Conservation (phyloP, 495 filamentous ascomycete species). For the Penicillium coffeae region DNA sequence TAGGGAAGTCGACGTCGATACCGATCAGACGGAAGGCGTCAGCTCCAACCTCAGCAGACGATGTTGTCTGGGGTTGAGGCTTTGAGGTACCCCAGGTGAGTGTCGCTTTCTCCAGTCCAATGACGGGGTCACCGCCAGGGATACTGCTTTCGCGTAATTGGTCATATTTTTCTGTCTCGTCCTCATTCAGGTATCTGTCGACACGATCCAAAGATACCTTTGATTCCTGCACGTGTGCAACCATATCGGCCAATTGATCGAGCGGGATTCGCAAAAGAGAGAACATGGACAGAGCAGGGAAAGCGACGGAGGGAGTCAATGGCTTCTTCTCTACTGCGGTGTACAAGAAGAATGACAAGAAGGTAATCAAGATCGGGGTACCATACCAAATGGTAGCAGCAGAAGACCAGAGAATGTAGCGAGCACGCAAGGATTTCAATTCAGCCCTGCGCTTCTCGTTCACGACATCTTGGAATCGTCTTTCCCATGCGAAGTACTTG, state of each 20-base stretch:
- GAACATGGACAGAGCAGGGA: conserved; percentile 95
- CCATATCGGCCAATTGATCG: conserved; percentile 97
- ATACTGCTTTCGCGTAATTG: conserved; percentile 67
- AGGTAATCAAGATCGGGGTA: conserved; percentile 92
- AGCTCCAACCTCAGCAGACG: conserved; percentile 17
- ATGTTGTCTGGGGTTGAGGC: conserved; percentile 32
- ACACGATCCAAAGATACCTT: conserved; percentile 97
- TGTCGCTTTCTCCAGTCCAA: conserved; percentile 80
- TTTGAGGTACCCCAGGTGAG: conserved; percentile 79
- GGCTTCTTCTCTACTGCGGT: conserved; percentile 87
- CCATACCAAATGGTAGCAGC: conserved; percentile 95
- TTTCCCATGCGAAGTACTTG: conserved; percentile 99
- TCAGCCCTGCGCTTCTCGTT: conserved; percentile 82
- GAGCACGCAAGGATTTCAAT: conserved; percentile 67
- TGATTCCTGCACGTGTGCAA: conserved; percentile 96
- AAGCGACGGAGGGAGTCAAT: conserved; percentile 88
- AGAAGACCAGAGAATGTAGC: conserved; percentile 86
- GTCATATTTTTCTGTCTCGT: conserved; percentile 94
- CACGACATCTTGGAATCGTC: conserved; percentile 80
- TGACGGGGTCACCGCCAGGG: conserved; percentile 55
- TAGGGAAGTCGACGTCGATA: conserved; percentile 69
- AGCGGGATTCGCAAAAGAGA: conserved; percentile 90
- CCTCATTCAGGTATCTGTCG: conserved; percentile 89
- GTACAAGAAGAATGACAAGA: conserved; percentile 91
- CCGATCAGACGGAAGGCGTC: conserved; percentile 79